Percentiles rank a stretch among this genome's conserved stretches.
Evolutionary conservation across 441 rosid species (phyloP).

Genomic region (Jatropha multifida): DNA sequence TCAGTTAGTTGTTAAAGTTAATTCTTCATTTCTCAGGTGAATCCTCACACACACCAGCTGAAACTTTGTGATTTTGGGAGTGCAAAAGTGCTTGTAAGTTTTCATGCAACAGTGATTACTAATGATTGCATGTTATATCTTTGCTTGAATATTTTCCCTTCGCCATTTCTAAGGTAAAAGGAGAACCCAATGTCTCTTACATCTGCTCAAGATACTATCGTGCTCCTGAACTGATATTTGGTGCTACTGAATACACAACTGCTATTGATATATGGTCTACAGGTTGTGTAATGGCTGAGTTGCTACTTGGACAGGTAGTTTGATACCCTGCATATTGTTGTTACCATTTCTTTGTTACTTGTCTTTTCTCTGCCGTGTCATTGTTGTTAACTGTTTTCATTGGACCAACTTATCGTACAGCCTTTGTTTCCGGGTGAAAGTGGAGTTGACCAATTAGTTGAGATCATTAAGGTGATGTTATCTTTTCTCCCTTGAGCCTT

Average conservation of each 20-base stretch:
- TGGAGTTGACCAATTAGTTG: constrained; percentile 97
- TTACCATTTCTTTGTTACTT: constrained; percentile 3
- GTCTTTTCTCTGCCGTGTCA: not conserved
- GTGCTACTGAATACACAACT: constrained; percentile 96
- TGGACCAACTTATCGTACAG: constrained; percentile 41
- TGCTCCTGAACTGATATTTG: constrained; percentile 98
- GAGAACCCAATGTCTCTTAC: constrained; percentile 96
- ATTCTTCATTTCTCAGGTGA: constrained; percentile 60
- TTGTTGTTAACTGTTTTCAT: constrained; percentile 9
- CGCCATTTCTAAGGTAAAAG: constrained; percentile 67
- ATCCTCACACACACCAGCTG: constrained; percentile 96
- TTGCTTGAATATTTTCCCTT: constrained; percentile 25
- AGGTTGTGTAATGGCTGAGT: constrained; percentile 99
- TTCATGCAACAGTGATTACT: constrained; percentile 12
- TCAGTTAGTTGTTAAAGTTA: constrained; percentile 9
- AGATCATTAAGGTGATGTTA: constrained; percentile 83
- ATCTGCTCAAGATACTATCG: constrained; percentile 98
- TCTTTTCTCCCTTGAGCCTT: constrained; percentile 19
- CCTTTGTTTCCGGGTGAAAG: constrained; percentile 99
- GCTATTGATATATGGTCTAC: constrained; percentile 99
- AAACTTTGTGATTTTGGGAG: constrained; percentile 98
- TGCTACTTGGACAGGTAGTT: constrained; percentile 92
- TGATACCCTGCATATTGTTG: constrained; percentile 10
- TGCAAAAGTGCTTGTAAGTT: constrained; percentile 92
- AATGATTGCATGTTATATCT: constrained; percentile 6